Evolutionary conservation across 2,329 filamentous ascomycete genomes (phyloP).

Genomic region (Fusarium staphyleae): DNA sequence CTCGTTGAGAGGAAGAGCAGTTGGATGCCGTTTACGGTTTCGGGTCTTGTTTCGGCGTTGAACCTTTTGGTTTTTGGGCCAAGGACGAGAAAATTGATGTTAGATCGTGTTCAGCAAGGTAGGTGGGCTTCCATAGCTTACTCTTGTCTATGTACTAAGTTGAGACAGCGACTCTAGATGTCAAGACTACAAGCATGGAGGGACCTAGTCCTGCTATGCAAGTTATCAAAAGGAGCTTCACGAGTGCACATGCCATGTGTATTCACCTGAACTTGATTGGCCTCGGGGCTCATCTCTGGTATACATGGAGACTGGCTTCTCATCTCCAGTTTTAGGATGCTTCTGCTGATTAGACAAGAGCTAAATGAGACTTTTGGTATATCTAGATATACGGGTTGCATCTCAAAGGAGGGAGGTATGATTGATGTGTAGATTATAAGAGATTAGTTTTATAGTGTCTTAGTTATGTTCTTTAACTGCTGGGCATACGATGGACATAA

Average conservation of each 20-base stretch:
- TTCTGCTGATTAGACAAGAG: too few species aligned
- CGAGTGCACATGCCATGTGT: constrained; percentile 50
- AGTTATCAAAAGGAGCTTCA: constrained; percentile 44
- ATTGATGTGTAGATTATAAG: too few species aligned
- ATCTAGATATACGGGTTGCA: too few species aligned
- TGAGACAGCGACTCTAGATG: constrained; percentile 17
- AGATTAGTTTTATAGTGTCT: too few species aligned
- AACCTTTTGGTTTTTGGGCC: constrained; percentile 50
- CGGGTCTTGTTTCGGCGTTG: constrained; percentile 41
- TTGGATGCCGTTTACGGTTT: constrained; percentile 47
- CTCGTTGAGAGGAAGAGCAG: constrained; percentile 41
- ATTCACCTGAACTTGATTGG: constrained; percentile 52
- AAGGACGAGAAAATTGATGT: constrained; percentile 42
- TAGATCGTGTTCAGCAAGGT: constrained; percentile 40
- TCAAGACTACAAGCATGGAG: constrained; percentile 7
- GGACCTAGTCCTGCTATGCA: constrained; percentile 27
- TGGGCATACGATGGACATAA: too few species aligned
- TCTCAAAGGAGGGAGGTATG: too few species aligned
- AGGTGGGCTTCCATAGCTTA: background rate
- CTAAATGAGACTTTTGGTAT: background rate
- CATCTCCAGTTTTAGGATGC: constrained; percentile 20
- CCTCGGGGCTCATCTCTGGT: constrained; percentile 44
- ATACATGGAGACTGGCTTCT: constrained; percentile 41
- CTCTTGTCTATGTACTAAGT: background rate
- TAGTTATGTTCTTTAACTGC: too few species aligned